Evolutionary conservation across 176 grass and related monocot genomes (phyloP).

Genomic region (Rhynchospora tenuis): DNA sequence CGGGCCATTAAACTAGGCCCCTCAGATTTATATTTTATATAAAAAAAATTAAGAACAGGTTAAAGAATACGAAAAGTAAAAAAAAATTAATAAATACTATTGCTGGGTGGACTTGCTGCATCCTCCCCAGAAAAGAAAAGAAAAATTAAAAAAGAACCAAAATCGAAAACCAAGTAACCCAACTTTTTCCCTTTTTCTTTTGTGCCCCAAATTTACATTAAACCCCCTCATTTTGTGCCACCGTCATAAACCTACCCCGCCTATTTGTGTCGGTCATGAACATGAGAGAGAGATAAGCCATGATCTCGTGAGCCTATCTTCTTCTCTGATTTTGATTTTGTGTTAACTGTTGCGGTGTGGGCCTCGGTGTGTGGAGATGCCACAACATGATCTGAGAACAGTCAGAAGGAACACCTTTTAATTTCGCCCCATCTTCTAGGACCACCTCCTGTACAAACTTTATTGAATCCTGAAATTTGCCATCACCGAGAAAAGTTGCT

Average conservation of each 20-base stretch:
- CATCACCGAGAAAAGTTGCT: background rate
- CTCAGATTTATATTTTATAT: constrained; percentile 21
- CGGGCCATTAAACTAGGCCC: background rate
- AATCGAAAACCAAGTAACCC: constrained; percentile 4
- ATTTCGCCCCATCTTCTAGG: constrained; percentile 59
- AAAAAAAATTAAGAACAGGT: constrained; percentile 3
- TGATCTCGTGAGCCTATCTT: background rate
- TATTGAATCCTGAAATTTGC: constrained; percentile 64
- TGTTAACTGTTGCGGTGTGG: background rate
- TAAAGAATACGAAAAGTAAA: constrained; percentile 23
- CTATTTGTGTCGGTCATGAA: constrained; percentile 6
- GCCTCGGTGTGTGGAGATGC: constrained; percentile 52
- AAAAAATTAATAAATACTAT: constrained; percentile 43
- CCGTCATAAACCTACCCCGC: background rate
- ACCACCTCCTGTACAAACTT: constrained; percentile 93
- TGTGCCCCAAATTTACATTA: constrained; percentile 51
- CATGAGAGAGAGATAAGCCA: background rate
- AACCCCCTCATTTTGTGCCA: background rate
- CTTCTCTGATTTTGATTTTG: constrained; percentile 37
- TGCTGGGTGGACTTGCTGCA: constrained; percentile 25
- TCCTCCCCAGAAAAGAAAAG: constrained; percentile 22
- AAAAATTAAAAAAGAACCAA: constrained; percentile 13
- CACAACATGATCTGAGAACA: constrained; percentile 88
- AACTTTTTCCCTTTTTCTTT: constrained; percentile 7
- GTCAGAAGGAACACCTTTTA: constrained; percentile 79